Percentiles rank a stretch among this genome's conserved stretches.
These are phyloP conservation scores for Candida peoriensis DNA, from an alignment of 805 yeast species.

Conservation along the genomic window DNA sequence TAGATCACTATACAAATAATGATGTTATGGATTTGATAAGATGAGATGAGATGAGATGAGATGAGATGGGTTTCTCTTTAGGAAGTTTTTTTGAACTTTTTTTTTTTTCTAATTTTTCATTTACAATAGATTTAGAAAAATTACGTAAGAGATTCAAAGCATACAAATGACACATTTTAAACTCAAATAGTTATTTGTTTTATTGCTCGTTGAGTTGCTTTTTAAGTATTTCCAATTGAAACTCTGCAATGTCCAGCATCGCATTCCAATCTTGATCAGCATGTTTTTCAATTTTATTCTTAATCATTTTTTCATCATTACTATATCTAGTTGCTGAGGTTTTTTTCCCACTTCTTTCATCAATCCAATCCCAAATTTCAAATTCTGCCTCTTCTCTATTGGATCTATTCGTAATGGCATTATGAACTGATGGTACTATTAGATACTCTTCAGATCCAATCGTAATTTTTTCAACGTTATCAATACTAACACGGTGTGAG, in stretches of 20 bases:
- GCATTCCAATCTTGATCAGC: conserved; percentile 20
- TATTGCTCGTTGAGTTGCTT: conserved; percentile 1
- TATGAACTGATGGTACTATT: conserved; percentile 17
- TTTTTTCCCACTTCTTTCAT: conserved; percentile 9
- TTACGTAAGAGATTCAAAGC: too few relatives aligned
- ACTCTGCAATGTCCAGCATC: conserved; percentile 20
- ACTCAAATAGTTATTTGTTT: too few relatives aligned
- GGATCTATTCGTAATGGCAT: conserved; percentile 3
- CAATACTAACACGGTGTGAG: conserved; percentile 1
- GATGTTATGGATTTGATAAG: too few relatives aligned
- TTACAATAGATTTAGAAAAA: too few relatives aligned
- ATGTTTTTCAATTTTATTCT: conserved; percentile 8
- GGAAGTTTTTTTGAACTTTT: too few relatives aligned
- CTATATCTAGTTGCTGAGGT: not conserved
- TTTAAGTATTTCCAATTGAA: conserved; percentile 13
- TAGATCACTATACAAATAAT: too few relatives aligned
- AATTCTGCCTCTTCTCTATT: conserved; percentile 12
- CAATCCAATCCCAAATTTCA: conserved; percentile 27
- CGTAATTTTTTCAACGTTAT: conserved; percentile 12
- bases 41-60: too few relatives aligned
- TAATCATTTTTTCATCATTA: not conserved
- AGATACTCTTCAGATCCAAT: conserved; percentile 20
- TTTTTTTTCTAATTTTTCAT: too few relatives aligned
- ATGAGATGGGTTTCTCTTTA: too few relatives aligned
- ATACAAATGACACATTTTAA: too few relatives aligned